A percentile compares a stretch with the other conserved stretches of the same genome.
Conservation (phyloP, 106 monocot species). For the Platanthera guangdongensis region DNA sequence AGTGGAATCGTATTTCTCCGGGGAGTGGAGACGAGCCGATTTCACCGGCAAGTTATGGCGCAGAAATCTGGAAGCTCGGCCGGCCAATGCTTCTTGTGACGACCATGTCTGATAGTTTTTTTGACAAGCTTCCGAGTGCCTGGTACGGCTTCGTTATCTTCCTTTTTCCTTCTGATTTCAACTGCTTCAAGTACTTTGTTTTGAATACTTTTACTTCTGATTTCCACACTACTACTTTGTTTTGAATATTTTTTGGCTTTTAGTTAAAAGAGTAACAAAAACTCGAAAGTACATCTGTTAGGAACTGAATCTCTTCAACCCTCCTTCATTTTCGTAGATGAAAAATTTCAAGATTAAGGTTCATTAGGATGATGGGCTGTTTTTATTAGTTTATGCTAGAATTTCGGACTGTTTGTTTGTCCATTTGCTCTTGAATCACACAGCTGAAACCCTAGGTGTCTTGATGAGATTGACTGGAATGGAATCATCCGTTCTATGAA, state of each 20-base stretch:
- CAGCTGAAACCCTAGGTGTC: background rate
- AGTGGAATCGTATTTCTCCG: constrained; percentile 37
- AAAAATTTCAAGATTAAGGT: background rate
- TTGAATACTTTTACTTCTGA: background rate
- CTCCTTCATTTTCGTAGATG: background rate
- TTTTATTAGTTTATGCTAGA: background rate
- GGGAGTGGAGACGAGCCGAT: constrained; percentile 17
- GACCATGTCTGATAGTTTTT: constrained; percentile 31
- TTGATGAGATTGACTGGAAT: background rate
- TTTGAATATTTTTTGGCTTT: background rate
- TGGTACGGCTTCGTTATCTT: constrained; percentile 33
- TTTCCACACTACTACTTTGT: no score
- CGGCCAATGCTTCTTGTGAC: constrained; percentile 48
- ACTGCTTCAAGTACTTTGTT: background rate
- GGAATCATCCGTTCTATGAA: background rate
- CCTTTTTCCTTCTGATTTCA: no score
- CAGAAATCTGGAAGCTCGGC: constrained; percentile 37
- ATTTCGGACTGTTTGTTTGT: background rate
- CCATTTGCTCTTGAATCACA: background rate
- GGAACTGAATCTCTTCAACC: background rate
- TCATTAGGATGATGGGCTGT: background rate
- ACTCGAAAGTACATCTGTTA: background rate
- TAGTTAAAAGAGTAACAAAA: background rate
- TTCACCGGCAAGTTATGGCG: constrained; percentile 11
- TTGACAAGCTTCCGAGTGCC: constrained; percentile 57